phyloP scores from a whole-genome alignment of 2,329 filamentous ascomycete species.

The Venturia effusa region DNA sequence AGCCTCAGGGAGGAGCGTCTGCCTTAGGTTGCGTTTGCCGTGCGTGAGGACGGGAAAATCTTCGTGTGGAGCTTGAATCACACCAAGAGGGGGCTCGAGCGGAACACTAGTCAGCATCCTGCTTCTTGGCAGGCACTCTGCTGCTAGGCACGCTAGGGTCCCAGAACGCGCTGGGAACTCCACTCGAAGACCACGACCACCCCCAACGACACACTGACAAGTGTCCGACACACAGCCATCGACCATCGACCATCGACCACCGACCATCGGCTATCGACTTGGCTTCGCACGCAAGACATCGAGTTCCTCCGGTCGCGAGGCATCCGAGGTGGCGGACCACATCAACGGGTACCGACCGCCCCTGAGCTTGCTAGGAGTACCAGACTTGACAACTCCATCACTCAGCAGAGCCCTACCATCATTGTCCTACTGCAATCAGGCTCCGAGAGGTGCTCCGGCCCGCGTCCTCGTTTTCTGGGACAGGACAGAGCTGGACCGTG shows the following conservation, averaged over 20 bases:
- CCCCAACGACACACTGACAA: no score
- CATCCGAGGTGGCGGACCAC: background rate
- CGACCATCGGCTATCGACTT: background rate
- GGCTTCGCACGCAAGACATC: background rate
- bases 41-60: no score
- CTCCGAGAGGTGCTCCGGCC: background rate
- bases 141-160: no score
- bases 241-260: background rate
- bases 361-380: background rate
- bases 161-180: no score
- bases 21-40: no score
- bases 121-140: background rate
- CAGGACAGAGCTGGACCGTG: background rate
- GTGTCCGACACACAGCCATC: background rate
- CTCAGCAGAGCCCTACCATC: background rate
- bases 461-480: background rate
- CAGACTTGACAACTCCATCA: background rate
- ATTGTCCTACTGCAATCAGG: background rate
- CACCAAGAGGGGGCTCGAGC: background rate
- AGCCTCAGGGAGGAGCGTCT: no score
- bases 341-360: background rate
- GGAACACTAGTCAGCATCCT: background rate
- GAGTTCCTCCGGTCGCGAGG: background rate
- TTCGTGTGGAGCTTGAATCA: no score
- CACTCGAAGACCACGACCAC: no score